Percentiles rank a stretch among this genome's conserved stretches.
Conservation (phyloP, 768 basidiomycete genomes). For the Suillus luteus region DNA sequence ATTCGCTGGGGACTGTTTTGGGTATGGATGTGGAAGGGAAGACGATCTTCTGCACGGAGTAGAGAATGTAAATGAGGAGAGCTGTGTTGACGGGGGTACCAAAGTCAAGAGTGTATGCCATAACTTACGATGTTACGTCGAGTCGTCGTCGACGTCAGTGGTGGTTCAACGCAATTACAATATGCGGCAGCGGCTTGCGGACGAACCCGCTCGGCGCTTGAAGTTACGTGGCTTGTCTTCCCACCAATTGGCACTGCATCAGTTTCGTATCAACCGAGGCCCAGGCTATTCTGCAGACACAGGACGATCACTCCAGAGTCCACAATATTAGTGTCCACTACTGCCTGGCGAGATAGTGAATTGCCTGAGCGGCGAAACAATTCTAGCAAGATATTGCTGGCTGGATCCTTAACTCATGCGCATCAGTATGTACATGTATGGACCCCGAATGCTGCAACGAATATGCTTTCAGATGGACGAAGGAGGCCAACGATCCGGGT, state of each 20-base stretch:
- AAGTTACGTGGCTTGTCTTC: neutral
- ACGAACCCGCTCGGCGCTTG: constrained; percentile 1
- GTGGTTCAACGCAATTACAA: neutral
- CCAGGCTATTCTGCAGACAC: neutral
- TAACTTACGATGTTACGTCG: constrained; percentile 11
- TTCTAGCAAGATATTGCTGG: constrained; percentile 39
- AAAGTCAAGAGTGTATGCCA: constrained; percentile 47
- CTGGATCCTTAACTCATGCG: constrained; percentile 29
- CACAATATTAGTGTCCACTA: neutral
- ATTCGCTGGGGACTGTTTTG: constrained; percentile 59
- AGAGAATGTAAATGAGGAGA: constrained; percentile 75
- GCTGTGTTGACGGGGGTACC: constrained; percentile 82
- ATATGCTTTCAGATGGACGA: constrained; percentile 36
- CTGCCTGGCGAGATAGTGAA: constrained; percentile 31
- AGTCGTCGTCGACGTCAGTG: neutral
- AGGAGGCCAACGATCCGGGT: constrained; percentile 29
- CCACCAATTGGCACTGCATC: neutral
- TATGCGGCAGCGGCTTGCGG: neutral
- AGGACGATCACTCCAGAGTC: too few species aligned
- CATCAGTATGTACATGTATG: constrained; percentile 6
- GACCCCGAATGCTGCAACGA: neutral
- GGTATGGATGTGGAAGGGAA: constrained; percentile 64
- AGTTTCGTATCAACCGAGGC: neutral
- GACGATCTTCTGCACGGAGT: constrained; percentile 72
- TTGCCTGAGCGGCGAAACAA: constrained; percentile 37